These are phyloP conservation scores for Aspergillus wentii DNA, from an alignment of 495 filamentous ascomycete genomes.

Conservation along the genomic window DNA sequence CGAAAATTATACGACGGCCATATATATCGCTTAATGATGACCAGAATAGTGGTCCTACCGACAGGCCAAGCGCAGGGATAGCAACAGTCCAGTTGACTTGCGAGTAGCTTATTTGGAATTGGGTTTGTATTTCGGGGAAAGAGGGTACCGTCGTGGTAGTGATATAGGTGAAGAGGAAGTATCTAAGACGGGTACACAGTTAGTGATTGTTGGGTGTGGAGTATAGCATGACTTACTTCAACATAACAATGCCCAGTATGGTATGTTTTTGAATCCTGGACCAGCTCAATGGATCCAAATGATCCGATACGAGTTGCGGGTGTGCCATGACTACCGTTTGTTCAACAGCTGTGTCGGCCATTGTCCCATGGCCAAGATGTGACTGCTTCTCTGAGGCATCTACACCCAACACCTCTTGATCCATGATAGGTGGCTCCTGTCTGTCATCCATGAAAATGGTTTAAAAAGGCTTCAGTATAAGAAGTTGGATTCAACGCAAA, in stretches of 20 bases:
- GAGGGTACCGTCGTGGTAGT: slow-evolving; percentile 59
- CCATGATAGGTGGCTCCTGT: too few relatives aligned
- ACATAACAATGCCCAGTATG: slow-evolving; percentile 54
- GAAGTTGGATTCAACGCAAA: too few relatives aligned
- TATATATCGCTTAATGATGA: slow-evolving; percentile 54
- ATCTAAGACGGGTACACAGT: slow-evolving; percentile 25
- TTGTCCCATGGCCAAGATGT: slow-evolving; percentile 6
- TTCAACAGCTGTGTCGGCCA: slow-evolving; percentile 10
- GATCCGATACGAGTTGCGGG: slow-evolving; percentile 49
- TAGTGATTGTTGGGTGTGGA: slow-evolving; percentile 3
- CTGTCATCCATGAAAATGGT: too few relatives aligned
- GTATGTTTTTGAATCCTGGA: slow-evolving; percentile 41
- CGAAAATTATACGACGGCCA: slow-evolving; percentile 50
- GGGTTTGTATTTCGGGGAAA: slow-evolving; percentile 46
- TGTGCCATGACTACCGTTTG: slow-evolving; percentile 35
- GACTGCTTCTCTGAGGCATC: slow-evolving; percentile 2
- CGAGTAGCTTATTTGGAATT: slow-evolving; percentile 43
- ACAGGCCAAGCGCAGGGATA: slow-evolving; percentile 54
- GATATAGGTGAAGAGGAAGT: slow-evolving; percentile 62
- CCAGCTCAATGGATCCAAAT: slow-evolving; percentile 58
- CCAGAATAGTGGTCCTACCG: slow-evolving; percentile 55
- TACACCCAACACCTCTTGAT: too few relatives aligned
- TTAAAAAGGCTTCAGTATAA: too few relatives aligned
- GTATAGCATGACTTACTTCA: slow-evolving; percentile 33
- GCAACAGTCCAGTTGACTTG: slow-evolving; percentile 63